These are phyloP conservation scores for Alternaria viburni DNA, from an alignment of 2,329 filamentous ascomycete species.

Conservation along the genomic window DNA sequence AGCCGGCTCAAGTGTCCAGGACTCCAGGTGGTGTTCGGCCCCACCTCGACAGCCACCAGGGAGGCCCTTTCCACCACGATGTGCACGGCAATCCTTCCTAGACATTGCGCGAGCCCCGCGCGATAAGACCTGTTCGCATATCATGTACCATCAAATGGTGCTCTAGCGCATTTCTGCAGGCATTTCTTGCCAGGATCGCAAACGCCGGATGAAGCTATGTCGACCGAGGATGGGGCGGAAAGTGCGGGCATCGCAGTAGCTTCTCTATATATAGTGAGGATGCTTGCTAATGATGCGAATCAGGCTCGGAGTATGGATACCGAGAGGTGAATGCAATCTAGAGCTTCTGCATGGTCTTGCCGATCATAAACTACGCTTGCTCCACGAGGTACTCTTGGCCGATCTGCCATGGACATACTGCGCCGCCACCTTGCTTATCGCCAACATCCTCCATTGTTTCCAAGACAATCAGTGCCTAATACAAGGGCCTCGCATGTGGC, in stretches of 20 bases:
- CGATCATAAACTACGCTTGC: background rate
- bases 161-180: background rate
- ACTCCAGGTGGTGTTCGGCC: background rate
- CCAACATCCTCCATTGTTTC: background rate
- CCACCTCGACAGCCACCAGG: background rate
- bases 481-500: background rate
- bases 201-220: slow-evolving; percentile 2
- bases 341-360: background rate
- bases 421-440: background rate
- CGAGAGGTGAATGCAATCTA: background rate
- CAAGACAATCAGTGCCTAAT: background rate
- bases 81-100: background rate
- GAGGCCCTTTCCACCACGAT: background rate
- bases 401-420: background rate
- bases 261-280: background rate
- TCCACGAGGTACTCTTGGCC: background rate
- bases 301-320: background rate
- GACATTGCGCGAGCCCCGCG: background rate
- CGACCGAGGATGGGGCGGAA: slow-evolving; percentile 6
- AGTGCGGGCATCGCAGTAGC: background rate
- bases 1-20: background rate
- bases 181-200: background rate
- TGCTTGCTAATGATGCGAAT: background rate
- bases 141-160: background rate
- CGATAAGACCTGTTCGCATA: background rate